Base-by-base conservation (phyloP, 2,329 filamentous ascomycete species). In the Helminthosporium solani region DNA sequence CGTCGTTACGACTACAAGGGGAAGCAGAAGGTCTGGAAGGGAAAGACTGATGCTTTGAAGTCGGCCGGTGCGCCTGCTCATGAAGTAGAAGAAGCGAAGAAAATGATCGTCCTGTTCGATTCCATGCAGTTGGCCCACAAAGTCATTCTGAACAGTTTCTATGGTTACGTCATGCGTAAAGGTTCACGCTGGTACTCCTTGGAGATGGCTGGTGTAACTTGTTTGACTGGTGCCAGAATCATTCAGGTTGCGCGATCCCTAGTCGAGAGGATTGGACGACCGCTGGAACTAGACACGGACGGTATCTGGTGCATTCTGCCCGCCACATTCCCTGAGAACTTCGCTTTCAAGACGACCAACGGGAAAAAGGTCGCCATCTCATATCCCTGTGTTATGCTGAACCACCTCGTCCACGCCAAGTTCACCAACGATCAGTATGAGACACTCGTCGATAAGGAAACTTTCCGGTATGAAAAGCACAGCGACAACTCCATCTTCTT, bases 291-390 rank as follows among this genome's bases (percentile, higher is more conserved):
- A 39, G 94, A 99, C 70, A 99, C 94, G 2, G 94, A 99, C 66
- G 94, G 95, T 81, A 99, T 99, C 62, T 99, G 94, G 95, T 99
- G 94, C 73, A 99, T 99, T 81, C 79, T 99, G 59, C 94, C 94
- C 0, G 92, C 89, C 0, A 94, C 89, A 0, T 99, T 99, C 60
- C 94, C 94, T 0, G 94, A 99, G 64, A 96, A 99, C 70, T 96
- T 96, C 63, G 79, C 84, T 0, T 97, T 99, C 77, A 95, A 88
- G 62, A 74, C 96, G 57, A 95, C 92, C 71, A 95, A 91, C 60
- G 94, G 94, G 56, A 99, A 97, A 78, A 99, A 97, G 68, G 68
- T 97, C 49, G 79, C 86, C n/a, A 91, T 99, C 40, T 99, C 94
- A 0, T 99, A 99, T 64, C 94, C 94, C 45, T 99, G 94, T 69